Evolutionary conservation across 768 basidiomycete genomes (phyloP).

Genomic region (Roridomyces roridus): DNA sequence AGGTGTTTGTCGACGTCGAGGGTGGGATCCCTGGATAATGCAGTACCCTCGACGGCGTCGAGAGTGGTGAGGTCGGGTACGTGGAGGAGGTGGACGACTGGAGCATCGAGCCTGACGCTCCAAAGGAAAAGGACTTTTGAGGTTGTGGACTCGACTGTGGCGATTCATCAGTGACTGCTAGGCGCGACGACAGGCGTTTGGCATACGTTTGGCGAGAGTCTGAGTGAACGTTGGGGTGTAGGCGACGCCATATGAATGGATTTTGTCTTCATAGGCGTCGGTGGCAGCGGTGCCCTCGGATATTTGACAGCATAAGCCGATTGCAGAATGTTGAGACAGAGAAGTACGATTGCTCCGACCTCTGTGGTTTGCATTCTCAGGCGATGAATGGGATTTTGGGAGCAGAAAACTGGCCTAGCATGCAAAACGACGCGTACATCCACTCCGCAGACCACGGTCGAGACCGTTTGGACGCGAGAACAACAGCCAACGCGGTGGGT

Average conservation of each 20-base stretch:
- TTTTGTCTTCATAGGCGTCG: slow-evolving; percentile 38
- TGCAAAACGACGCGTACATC: slow-evolving; percentile 45
- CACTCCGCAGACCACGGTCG: slow-evolving; percentile 41
- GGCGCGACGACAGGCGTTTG: neutral
- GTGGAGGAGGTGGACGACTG: slow-evolving; percentile 30
- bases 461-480: slow-evolving; percentile 31
- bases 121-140: slow-evolving; percentile 50
- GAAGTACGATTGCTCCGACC: slow-evolving; percentile 36
- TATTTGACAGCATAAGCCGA: slow-evolving; percentile 48
- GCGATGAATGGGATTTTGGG: neutral
- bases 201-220: slow-evolving; percentile 48
- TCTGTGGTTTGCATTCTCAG: slow-evolving; percentile 35
- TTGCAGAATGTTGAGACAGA: slow-evolving; percentile 49
- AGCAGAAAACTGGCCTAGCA: slow-evolving; percentile 37
- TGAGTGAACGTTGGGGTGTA: slow-evolving; percentile 44
- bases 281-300: slow-evolving; percentile 44
- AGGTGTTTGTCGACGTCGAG: slow-evolving; percentile 38
- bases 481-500: slow-evolving; percentile 36
- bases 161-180: neutral
- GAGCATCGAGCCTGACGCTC: slow-evolving; percentile 39
- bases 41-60: slow-evolving; percentile 45
- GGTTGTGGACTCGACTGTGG: slow-evolving; percentile 47
- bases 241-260: slow-evolving; percentile 27
- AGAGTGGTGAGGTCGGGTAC: slow-evolving; percentile 47
- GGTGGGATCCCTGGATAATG: slow-evolving; percentile 40